Base-by-base conservation (phyloP, 495 filamentous ascomycete species). In the Neurospora hispaniola region DNA sequence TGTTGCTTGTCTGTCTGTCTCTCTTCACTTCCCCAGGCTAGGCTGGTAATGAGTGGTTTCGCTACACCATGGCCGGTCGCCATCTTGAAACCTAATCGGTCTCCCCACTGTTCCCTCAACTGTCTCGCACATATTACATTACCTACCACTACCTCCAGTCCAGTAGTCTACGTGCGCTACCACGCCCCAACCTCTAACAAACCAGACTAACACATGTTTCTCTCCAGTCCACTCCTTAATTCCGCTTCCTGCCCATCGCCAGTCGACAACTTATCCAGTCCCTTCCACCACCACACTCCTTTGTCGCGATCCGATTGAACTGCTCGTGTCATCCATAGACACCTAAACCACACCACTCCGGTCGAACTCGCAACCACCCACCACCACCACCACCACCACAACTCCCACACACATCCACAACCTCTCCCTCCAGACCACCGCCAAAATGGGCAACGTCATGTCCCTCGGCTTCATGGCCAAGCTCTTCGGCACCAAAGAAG, bases 401-500 rank as follows among this genome's bases (percentile, higher is more conserved):
- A 14, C 27, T 35, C 12, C 27, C 31, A 35, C 54, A 31, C 54
- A 66, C 54, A 66, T 38, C 70, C 72, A 73, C 68, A 59, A 42
- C 43, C 27, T 31, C 27, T 31, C n/a, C 18, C 27, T 31, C n/a
- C 18, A 48, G 0, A 38, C 35, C 2, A 31, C 38, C 38, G 35
- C 20, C 71, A 79, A 69, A 1, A 80, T 80, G 79, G 79, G 79
- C 48, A 73, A 73, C 71, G 40, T 72, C 3, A 10, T 77, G 42
- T 80, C 78, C 18, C 69, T 77, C 42, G 71, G 70, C 73, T 74
- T 76, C 70, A 76, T 97, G 90, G 89, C 89, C 84, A 98, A 96
- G 90, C 93, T 99, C 81, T 98, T 98, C 84, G 96, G 96, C 83
- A 96, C 94, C 70, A 96, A 97, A 85, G 96, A 99, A 83, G 97